Conservation (phyloP, 352 stramenopile genomes). For the Vaucheria bursata region DNA sequence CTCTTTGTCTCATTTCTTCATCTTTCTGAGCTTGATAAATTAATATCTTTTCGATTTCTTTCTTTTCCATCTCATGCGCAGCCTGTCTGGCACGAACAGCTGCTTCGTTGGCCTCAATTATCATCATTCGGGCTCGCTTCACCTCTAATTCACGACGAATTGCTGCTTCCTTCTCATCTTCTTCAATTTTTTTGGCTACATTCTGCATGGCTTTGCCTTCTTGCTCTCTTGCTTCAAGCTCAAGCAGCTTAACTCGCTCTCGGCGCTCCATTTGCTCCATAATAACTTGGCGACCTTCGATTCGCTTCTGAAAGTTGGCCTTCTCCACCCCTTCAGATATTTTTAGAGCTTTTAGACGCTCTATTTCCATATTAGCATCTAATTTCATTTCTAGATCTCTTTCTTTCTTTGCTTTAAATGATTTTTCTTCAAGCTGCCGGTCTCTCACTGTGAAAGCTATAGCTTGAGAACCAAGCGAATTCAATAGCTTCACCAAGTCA, state of each 20-base stretch:
- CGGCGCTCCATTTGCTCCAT: slow-evolving; percentile 59
- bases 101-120: not conserved
- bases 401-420: slow-evolving; percentile 53
- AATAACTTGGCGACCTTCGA: slow-evolving; percentile 65
- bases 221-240: slow-evolving; percentile 66
- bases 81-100: not conserved
- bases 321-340: slow-evolving; percentile 69
- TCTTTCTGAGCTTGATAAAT: slow-evolving; percentile 46
- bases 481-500: slow-evolving; percentile 85
- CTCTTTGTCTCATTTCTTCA: slow-evolving; percentile 35
- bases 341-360: slow-evolving; percentile 79
- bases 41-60: slow-evolving; percentile 44
- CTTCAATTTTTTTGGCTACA: slow-evolving; percentile 20
- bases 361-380: slow-evolving; percentile 80
- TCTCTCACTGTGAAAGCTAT: slow-evolving; percentile 87
- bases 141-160: slow-evolving; percentile 3
- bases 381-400: slow-evolving; percentile 82
- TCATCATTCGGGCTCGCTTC: not conserved
- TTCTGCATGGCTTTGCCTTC: slow-evolving; percentile 55
- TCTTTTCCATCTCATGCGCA: slow-evolving; percentile 13
- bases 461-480: slow-evolving; percentile 74
- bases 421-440: slow-evolving; percentile 65
- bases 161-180: slow-evolving; percentile 27
- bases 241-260: slow-evolving; percentile 69
- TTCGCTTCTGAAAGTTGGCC: slow-evolving; percentile 54